These are phyloP conservation scores for Malbranchea cinnamomea DNA, from an alignment of 2,329 filamentous ascomycete genomes.

Conservation along the genomic window DNA sequence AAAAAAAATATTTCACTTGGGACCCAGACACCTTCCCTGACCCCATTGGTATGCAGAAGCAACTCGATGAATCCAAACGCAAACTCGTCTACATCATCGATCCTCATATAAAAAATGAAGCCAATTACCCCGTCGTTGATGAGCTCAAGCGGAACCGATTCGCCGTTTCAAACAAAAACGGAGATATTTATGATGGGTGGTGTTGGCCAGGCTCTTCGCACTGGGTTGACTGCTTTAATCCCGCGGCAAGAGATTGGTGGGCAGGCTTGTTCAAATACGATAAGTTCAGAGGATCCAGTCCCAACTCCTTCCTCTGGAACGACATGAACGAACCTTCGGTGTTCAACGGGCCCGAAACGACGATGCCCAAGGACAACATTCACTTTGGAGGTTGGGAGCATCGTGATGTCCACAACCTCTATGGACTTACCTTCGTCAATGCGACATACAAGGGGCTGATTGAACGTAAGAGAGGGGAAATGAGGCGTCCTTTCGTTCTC, in stretches of 20 bases:
- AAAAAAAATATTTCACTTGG: constrained; percentile 97
- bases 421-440: constrained; percentile 90
- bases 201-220: constrained; percentile 96
- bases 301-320: constrained; percentile 94
- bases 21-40: constrained; percentile 78
- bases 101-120: constrained; percentile 90
- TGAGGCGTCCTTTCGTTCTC: constrained; percentile 76
- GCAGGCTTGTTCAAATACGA: constrained; percentile 73
- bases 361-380: constrained; percentile 97
- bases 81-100: constrained; percentile 94
- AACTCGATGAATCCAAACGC: constrained; percentile 68
- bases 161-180: constrained; percentile 79
- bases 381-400: constrained; percentile 91
- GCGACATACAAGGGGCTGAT: constrained; percentile 77
- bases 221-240: constrained; percentile 94
- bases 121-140: constrained; percentile 59
- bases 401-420: constrained; percentile 88
- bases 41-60: constrained; percentile 73
- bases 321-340: constrained; percentile 99
- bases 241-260: constrained; percentile 88
- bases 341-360: constrained; percentile 95
- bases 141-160: constrained; percentile 74
- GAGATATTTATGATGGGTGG: constrained; percentile 83
- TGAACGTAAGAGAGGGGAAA: constrained; percentile 71
- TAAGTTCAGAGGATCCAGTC: constrained; percentile 67